Conservation (phyloP, 2,329 filamentous ascomycete species). For the Botrytis hyacinthi region DNA sequence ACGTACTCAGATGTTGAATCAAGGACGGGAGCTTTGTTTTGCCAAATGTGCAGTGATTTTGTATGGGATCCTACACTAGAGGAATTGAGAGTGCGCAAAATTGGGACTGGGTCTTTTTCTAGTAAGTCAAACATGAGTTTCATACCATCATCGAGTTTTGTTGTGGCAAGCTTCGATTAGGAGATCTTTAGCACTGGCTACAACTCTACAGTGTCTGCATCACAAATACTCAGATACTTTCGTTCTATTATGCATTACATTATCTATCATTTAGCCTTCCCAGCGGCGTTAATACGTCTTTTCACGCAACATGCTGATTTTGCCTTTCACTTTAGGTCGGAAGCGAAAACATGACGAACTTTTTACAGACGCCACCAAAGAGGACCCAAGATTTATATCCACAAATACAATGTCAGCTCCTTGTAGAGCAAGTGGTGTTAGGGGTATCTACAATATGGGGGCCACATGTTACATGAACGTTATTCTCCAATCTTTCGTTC, state of each 20-base stretch:
- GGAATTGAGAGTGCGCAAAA: conserved; percentile 68
- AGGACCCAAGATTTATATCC: conserved; percentile 74
- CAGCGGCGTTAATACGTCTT: background rate
- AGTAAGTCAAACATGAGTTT: conserved; percentile 46
- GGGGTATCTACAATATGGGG: conserved; percentile 96
- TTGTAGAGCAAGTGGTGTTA: conserved; percentile 81
- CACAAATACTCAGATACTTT: background rate
- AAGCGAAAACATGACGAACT: conserved; percentile 76
- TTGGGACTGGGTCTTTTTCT: conserved; percentile 63
- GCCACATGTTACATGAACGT: conserved; percentile 98
- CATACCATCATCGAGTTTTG: background rate
- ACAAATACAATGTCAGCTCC: conserved; percentile 76
- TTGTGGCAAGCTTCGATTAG: conserved; percentile 1
- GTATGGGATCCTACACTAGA: conserved; percentile 82
- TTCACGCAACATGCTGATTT: conserved; percentile 12
- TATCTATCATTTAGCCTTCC: background rate
- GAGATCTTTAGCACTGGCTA: background rate
- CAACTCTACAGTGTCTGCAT: background rate
- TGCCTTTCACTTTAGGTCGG: conserved; percentile 47
- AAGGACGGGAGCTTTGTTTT: conserved; percentile 70
- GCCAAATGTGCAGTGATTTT: conserved; percentile 78
- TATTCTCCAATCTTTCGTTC: conserved; percentile 86
- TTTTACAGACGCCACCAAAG: conserved; percentile 60
- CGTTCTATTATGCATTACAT: background rate
- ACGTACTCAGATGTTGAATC: conserved; percentile 69